These are phyloP conservation scores for Citrus unshiu DNA, from an alignment of 345 rosid genomes.

Conservation along the genomic window DNA sequence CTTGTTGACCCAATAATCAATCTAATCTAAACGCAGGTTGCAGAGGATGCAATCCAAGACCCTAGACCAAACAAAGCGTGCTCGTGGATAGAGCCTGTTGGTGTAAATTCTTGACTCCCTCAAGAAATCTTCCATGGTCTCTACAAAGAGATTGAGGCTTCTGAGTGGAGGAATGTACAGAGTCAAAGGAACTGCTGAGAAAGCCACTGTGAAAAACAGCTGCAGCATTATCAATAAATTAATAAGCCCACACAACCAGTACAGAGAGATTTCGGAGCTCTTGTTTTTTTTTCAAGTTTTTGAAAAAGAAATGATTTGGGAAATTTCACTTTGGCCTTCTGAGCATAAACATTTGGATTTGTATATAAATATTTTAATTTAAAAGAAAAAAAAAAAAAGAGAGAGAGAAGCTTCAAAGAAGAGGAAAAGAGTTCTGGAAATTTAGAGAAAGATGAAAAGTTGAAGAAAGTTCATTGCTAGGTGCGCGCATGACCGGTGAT, in stretches of 20 bases:
- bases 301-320: background rate
- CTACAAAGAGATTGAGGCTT: conserved; percentile 70
- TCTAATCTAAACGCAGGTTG: conserved; percentile 31
- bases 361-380: too few relatives aligned
- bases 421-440: background rate
- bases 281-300: background rate
- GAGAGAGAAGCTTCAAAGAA: background rate
- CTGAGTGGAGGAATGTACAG: conserved; percentile 82
- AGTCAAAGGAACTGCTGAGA: conserved; percentile 86
- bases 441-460: background rate
- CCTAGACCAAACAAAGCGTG: conserved; percentile 66
- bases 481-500: background rate
- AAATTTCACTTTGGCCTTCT: too few relatives aligned
- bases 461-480: background rate
- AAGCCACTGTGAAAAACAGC: conserved; percentile 77
- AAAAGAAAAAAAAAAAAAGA: too few relatives aligned
- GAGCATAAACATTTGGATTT: background rate
- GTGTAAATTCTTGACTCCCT: conserved; percentile 59
- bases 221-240: conserved; percentile 39
- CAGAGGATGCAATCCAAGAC: conserved; percentile 63
- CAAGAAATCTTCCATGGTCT: conserved; percentile 59
- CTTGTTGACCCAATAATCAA: background rate
- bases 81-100: conserved; percentile 57
- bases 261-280: background rate
- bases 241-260: background rate